Evolutionary conservation across 805 yeast genomes (phyloP), one percentile per base, ranked within the genome.

Genomic region (Starmerella stigmatis): DNA sequence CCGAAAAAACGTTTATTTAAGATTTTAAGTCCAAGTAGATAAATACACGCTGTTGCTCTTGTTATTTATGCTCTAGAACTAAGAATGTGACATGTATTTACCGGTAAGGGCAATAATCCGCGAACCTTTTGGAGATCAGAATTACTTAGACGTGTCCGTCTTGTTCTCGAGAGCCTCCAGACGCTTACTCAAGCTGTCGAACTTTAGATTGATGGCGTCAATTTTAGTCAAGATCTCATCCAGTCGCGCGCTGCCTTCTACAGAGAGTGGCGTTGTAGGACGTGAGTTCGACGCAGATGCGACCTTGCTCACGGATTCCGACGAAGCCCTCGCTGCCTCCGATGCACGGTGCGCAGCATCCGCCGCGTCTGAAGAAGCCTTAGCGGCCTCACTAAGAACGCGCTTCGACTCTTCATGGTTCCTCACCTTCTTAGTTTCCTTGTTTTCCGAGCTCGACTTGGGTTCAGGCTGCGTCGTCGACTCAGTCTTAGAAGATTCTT

Each of bases 211-310:
- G 15, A 54, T 45, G 15, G 43, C 40, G 23, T 49, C 46, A 21
- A 60, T 20, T 23, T 46, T 44, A 20, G 30, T 43, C 10, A 60
- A 44, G 15, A 54, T 46, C 22, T 38, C 40, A 17, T 49, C 46
- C 19, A 60, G 50, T 27, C 51, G 47, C 23, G 27, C 55, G 51
- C 38, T n/a, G 23, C 35, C 23, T 5, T 32, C 35, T 6, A 5
- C 6, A 10, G 35, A 20, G 34, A 4, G 21, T 13, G 35, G 35
- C 15, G 35, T 17, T 1, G 22, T 20, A 5, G 35, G 23, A 11
- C 23, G 22, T 5, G 27, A 9, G 4, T 26, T 15, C 15, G 28
- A 23, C 4, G 40, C 40, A 11, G 40, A 23, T 7, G 40, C 40
- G 11, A 30, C 40, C 21, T 23, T 36, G 21, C 40, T 36, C 29